These are phyloP conservation scores for Thermomucor indicae-seudaticae DNA, from an alignment of 371 early-diverging fungal species.

Conservation along the genomic window DNA sequence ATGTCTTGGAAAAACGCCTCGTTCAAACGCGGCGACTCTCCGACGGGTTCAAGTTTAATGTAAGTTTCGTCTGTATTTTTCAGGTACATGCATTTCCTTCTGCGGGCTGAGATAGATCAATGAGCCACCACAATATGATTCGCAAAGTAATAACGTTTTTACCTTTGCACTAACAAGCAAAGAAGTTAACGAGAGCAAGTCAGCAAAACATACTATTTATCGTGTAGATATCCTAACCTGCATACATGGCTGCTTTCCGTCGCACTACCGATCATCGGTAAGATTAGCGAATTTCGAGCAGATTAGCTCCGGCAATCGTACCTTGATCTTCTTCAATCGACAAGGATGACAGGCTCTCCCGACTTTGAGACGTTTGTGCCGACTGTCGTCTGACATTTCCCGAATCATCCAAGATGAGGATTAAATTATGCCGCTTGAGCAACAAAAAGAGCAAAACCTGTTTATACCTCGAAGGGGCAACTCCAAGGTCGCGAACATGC, in stretches of 20 bases:
- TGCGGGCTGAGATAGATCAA: constrained; percentile 24
- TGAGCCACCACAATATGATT: background rate
- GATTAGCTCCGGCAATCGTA: constrained; percentile 4
- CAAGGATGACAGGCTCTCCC: constrained; percentile 47
- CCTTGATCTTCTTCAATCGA: constrained; percentile 49
- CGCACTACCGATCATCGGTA: no score
- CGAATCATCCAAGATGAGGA: background rate
- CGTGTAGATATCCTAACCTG: constrained; percentile 28
- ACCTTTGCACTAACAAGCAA: constrained; percentile 45
- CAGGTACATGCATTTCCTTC: constrained; percentile 41
- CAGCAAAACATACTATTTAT: background rate
- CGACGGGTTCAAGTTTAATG: constrained; percentile 35
- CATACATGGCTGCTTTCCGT: constrained; percentile 52
- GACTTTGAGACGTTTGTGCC: constrained; percentile 44
- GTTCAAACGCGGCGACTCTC: constrained; percentile 8
- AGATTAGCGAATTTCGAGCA: background rate
- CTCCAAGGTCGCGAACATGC: constrained; percentile 45
- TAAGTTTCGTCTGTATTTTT: constrained; percentile 48
- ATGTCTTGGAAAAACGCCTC: constrained; percentile 26
- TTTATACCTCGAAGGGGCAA: constrained; percentile 35
- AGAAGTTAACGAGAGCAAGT: constrained; percentile 4
- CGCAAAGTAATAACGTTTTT: background rate
- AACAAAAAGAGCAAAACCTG: background rate
- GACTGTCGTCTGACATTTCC: constrained; percentile 32
- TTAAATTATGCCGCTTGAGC: no score